phyloP scores from a whole-genome alignment of 2,329 filamentous ascomycete species.

The Chalara sp. region DNA sequence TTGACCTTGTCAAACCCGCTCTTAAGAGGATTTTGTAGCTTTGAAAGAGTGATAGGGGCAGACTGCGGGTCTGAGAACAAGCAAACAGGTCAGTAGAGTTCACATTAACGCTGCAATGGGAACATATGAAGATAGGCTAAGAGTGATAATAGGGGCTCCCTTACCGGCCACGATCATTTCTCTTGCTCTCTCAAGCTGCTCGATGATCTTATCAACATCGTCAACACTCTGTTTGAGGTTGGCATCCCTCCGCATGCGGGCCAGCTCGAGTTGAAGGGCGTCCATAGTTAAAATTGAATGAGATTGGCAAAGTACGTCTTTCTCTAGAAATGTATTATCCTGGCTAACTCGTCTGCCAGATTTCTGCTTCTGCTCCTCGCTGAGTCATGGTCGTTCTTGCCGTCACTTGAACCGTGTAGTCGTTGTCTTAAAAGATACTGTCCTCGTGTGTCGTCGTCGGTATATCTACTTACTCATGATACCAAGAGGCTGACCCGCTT shows the following conservation, averaged over 20 bases:
- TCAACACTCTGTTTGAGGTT: slow-evolving; percentile 39
- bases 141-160: slow-evolving; percentile 15
- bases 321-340: not conserved
- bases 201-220: slow-evolving; percentile 79
- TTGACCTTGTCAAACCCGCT: slow-evolving; percentile 74
- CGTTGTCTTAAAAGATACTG: too few relatives aligned
- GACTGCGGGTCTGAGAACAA: slow-evolving; percentile 53
- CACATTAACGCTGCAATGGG: too few relatives aligned
- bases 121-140: too few relatives aligned
- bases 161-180: slow-evolving; percentile 66
- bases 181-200: slow-evolving; percentile 66
- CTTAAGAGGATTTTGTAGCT: slow-evolving; percentile 80
- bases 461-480: too few relatives aligned
- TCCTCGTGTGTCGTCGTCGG: too few relatives aligned
- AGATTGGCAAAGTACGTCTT: not conserved
- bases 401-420: too few relatives aligned
- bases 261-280: slow-evolving; percentile 23
- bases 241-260: slow-evolving; percentile 24
- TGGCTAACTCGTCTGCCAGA: slow-evolving; percentile 7
- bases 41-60: slow-evolving; percentile 69
- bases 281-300: slow-evolving; percentile 21
- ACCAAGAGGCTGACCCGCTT: too few relatives aligned
- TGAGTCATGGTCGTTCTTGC: too few relatives aligned
- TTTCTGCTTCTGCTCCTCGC: too few relatives aligned
- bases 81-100: not conserved